A percentile compares a stretch with the other conserved stretches of the same genome.
These are phyloP conservation scores for Flaveria ramosissima DNA, from an alignment of 129 eudicot species.

Conservation along the genomic window DNA sequence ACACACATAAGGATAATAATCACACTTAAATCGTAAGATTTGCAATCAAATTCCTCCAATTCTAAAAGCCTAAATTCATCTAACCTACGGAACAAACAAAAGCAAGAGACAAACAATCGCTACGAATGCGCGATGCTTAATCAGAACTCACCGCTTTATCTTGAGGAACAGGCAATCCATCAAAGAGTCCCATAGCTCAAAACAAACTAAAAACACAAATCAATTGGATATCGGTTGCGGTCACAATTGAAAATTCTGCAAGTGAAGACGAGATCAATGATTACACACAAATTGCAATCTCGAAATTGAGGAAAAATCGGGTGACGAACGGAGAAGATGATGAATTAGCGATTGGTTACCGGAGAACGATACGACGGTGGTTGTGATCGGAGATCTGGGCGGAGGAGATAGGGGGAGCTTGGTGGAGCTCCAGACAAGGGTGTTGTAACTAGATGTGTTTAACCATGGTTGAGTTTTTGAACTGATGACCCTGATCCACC, in stretches of 20 bases:
- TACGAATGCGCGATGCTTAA: background rate
- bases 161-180: conserved; percentile 78
- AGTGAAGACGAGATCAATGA: conserved; percentile 28
- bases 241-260: conserved; percentile 32
- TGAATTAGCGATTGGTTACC: conserved; percentile 22
- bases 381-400: conserved; percentile 42
- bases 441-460: conserved; percentile 26
- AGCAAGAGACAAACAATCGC: background rate
- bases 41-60: background rate
- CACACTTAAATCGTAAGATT: background rate
- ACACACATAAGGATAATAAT: background rate
- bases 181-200: conserved; percentile 79
- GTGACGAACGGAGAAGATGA: conserved; percentile 18
- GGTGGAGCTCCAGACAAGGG: conserved; percentile 39
- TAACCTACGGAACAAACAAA: background rate
- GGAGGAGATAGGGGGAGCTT: conserved; percentile 24
- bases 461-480: conserved; percentile 40
- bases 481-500: conserved; percentile 7
- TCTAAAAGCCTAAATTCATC: background rate
- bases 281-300: conserved; percentile 20
- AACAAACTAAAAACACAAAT: conserved; percentile 13
- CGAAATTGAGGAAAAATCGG: background rate
- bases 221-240: conserved; percentile 2
- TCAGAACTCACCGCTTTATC: conserved; percentile 69
- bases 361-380: conserved; percentile 19